Percentiles rank a stretch among this genome's conserved stretches.
These are phyloP conservation scores for Coemansia sp. DNA, from an alignment of 371 early-diverging fungal species.

Conservation along the genomic window DNA sequence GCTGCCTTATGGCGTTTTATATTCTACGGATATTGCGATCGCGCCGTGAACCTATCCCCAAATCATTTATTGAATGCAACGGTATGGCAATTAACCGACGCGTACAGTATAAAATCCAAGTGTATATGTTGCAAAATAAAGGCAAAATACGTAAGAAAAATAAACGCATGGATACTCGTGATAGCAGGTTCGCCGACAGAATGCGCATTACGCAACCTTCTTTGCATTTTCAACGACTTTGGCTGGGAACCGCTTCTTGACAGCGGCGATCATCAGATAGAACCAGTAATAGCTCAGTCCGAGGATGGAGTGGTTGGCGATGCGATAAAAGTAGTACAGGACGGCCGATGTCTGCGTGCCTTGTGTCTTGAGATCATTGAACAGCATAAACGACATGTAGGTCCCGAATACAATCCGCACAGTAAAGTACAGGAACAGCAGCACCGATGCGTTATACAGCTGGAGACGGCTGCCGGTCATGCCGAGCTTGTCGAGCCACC, in stretches of 20 bases:
- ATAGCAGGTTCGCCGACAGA: neutral
- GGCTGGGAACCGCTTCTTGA: constrained; percentile 37
- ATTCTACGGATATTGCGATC: too few species aligned
- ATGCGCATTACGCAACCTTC: constrained; percentile 20
- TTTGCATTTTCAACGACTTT: constrained; percentile 5
- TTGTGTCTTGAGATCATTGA: constrained; percentile 53
- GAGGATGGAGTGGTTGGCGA: constrained; percentile 31
- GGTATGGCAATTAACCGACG: neutral
- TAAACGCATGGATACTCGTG: neutral
- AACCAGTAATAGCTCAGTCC: constrained; percentile 51
- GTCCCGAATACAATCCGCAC: constrained; percentile 81
- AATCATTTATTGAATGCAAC: neutral
- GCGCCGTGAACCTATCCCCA: too few species aligned
- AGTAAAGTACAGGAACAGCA: constrained; percentile 71
- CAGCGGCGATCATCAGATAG: constrained; percentile 44
- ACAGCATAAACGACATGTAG: constrained; percentile 66
- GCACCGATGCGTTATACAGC: constrained; percentile 73
- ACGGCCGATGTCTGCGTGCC: constrained; percentile 26
- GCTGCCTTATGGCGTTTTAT: too few species aligned
- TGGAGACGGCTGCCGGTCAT: constrained; percentile 76
- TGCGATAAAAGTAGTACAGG: constrained; percentile 46
- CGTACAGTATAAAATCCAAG: neutral
- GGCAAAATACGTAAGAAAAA: neutral
- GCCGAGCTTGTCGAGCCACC: constrained; percentile 86
- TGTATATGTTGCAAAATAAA: neutral